A percentile compares a stretch with the other conserved stretches of the same genome.
phyloP scores from a whole-genome alignment of 441 rosid genomes.

The Raphanus hybrid region DNA sequence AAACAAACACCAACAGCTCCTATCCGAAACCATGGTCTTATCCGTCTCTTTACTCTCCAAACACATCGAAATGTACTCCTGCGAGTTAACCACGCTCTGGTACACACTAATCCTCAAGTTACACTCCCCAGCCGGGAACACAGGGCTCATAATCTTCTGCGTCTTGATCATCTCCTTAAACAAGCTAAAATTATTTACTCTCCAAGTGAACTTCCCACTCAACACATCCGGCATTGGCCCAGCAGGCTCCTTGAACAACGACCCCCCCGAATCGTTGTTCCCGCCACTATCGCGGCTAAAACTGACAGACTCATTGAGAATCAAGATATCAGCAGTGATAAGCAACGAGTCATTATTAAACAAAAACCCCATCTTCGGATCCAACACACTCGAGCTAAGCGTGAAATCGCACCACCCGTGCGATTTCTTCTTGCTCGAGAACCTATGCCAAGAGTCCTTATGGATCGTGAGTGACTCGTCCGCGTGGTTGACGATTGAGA shows the following conservation, averaged over 20 bases:
- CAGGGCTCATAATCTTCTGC: slow-evolving; percentile 98
- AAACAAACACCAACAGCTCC: slow-evolving; percentile 98
- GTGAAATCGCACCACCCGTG: slow-evolving; percentile 99
- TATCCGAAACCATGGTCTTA: slow-evolving; percentile 59
- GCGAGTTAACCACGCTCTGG: slow-evolving; percentile 84
- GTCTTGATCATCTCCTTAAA: slow-evolving; percentile 98
- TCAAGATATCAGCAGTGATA: slow-evolving; percentile 88
- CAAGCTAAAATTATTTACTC: slow-evolving; percentile 92
- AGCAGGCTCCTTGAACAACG: slow-evolving; percentile 51
- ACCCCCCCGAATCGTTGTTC: slow-evolving; percentile 53
- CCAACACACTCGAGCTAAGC: slow-evolving; percentile 78
- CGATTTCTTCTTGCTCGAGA: slow-evolving; percentile 93
- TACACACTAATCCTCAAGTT: slow-evolving; percentile 92
- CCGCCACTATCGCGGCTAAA: slow-evolving; percentile 81
- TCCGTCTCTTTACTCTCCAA: slow-evolving; percentile 97
- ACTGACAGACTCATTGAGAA: slow-evolving; percentile 80
- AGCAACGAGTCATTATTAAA: slow-evolving; percentile 75
- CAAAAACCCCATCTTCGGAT: slow-evolving; percentile 84
- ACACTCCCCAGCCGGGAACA: slow-evolving; percentile 98
- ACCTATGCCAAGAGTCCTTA: slow-evolving; percentile 97
- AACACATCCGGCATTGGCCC: slow-evolving; percentile 80
- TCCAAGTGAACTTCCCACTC: slow-evolving; percentile 98
- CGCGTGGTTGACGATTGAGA: slow-evolving; percentile 73
- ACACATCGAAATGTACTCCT: slow-evolving; percentile 89
- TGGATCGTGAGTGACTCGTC: slow-evolving; percentile 94